Conservation (phyloP, 1,284 basidiomycete species). For the Moesziomyces globuligerus region DNA sequence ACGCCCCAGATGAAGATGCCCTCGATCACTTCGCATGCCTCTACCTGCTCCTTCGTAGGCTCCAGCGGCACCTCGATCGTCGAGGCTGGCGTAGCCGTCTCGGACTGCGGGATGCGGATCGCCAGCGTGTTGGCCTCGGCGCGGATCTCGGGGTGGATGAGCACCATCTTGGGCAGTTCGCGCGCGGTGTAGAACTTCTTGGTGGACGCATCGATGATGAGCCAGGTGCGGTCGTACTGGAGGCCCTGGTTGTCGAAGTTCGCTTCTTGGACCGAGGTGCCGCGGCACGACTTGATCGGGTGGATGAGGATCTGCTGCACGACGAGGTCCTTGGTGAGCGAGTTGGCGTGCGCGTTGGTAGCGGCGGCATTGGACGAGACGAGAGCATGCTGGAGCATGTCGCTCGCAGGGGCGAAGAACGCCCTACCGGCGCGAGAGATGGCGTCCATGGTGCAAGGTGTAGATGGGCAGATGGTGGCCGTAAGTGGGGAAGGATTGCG, state of each 20-base stretch:
- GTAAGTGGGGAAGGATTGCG: not conserved
- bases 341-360: constrained; percentile 30
- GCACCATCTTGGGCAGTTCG: constrained; percentile 60
- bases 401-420: constrained; percentile 32
- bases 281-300: constrained; percentile 62
- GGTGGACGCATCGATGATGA: constrained; percentile 57
- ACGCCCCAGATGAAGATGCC: constrained; percentile 56
- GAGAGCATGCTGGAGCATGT: constrained; percentile 47
- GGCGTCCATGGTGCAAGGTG: constrained; percentile 33
- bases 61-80: constrained; percentile 44
- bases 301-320: constrained; percentile 51
- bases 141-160: constrained; percentile 53
- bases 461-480: not conserved
- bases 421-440: constrained; percentile 22
- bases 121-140: constrained; percentile 24
- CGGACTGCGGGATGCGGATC: constrained; percentile 55
- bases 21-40: constrained; percentile 46
- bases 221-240: constrained; percentile 59
- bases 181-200: constrained; percentile 59
- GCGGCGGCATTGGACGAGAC: constrained; percentile 22
- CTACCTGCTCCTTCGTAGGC: constrained; percentile 33
- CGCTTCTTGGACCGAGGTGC: constrained; percentile 49
- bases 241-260: constrained; percentile 51
- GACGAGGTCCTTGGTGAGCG: constrained; percentile 41
- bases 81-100: constrained; percentile 27